Conservation (phyloP, 148 eudicot genomes). For the Fallopia convolvulus region DNA sequence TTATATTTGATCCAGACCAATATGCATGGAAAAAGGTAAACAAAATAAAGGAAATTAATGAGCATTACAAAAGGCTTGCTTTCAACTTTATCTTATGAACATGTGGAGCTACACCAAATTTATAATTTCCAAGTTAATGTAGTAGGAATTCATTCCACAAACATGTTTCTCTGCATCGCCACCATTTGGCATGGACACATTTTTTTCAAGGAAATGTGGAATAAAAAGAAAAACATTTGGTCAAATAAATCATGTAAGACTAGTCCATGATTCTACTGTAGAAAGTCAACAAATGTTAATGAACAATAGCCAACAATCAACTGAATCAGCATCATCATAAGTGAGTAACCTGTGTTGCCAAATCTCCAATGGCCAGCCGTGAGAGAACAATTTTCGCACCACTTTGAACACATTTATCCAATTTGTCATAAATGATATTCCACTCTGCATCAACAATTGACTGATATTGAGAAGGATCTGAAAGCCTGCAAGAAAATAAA, state of each 20-base stretch:
- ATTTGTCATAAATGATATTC: constrained; percentile 92
- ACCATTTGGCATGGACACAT: background rate
- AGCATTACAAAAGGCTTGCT: background rate
- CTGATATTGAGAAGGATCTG: constrained; percentile 90
- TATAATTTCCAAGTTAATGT: background rate
- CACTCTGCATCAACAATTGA: constrained; percentile 99
- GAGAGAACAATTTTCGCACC: constrained; percentile 96
- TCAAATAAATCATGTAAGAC: background rate
- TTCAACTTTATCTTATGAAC: background rate
- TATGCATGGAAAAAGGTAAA: background rate
- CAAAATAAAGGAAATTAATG: background rate
- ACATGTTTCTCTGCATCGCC: background rate
- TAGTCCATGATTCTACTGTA: background rate
- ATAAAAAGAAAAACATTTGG: background rate
- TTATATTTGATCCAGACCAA: background rate
- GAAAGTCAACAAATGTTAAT: background rate
- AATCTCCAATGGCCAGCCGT: constrained; percentile 86
- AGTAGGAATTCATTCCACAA: background rate
- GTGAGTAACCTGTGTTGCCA: constrained; percentile 74
- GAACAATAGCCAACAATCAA: background rate
- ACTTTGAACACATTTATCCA: constrained; percentile 92
- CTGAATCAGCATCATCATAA: background rate
- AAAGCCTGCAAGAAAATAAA: constrained; percentile 38
- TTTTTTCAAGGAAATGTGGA: background rate
- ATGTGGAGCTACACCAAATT: background rate